phyloP scores from a whole-genome alignment of 768 basidiomycete genomes.

The Termitomyces sp. region DNA sequence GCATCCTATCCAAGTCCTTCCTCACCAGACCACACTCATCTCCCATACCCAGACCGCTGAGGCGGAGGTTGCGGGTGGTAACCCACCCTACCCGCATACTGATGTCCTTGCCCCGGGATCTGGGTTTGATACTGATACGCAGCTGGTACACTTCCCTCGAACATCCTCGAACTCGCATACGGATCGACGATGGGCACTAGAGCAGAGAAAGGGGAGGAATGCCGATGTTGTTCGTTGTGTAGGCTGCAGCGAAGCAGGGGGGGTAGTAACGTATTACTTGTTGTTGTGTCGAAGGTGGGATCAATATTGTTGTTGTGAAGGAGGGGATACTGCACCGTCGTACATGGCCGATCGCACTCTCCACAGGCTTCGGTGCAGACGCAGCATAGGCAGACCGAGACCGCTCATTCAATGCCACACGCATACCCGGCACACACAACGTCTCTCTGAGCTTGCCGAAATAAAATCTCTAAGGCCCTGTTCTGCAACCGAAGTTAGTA shows the following conservation, averaged over 20 bases:
- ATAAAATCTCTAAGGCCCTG: too few species aligned
- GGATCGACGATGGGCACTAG: conserved; percentile 27
- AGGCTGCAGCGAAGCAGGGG: too few species aligned
- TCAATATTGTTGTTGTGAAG: too few species aligned
- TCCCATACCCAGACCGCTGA: not conserved
- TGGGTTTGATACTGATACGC: not conserved
- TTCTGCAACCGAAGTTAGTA: too few species aligned
- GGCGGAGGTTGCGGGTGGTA: not conserved
- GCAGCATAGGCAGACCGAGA: conserved; percentile 91
- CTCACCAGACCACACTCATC: not conserved
- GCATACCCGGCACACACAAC: conserved; percentile 81
- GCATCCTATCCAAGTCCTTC: not conserved
- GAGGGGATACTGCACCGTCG: conserved; percentile 56
- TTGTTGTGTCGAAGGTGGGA: too few species aligned
- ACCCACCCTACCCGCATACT: too few species aligned
- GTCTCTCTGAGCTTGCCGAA: conserved; percentile 33
- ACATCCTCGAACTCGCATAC: conserved; percentile 34
- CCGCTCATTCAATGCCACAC: conserved; percentile 87
- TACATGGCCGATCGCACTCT: conserved; percentile 84
- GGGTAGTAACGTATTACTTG: too few species aligned
- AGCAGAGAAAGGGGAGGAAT: not conserved
- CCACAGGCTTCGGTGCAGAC: conserved; percentile 82
- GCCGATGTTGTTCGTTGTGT: too few species aligned
- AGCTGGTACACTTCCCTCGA: conserved; percentile 17
- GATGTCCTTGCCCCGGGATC: not conserved